Base-by-base conservation (phyloP, 352 stramenopile species). In the Globisporangium abappressorium region DNA sequence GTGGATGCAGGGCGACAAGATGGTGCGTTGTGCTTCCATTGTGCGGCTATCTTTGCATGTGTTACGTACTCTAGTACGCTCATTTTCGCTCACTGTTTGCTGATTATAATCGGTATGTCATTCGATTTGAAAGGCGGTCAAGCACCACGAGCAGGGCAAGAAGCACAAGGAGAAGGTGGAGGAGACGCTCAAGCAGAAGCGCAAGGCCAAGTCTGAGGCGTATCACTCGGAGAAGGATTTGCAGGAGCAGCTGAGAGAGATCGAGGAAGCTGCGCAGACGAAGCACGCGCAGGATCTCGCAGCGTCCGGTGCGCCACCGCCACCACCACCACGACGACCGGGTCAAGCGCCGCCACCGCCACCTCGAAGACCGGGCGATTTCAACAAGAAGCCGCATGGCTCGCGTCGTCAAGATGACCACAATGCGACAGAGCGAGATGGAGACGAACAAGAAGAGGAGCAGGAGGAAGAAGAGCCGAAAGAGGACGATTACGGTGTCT, bases 1-100 rank as follows among this genome's bases (percentile, higher is more conserved):
- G 58, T 96, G 89, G 89, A 91, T 91, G 75, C 87, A 91, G 49
- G 77, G 78, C 30, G 89, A 96, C 67, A 93, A 88, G 71, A 61
- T 80, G 61, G 84, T 93, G 51, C 57, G 83, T 68, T 9, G 36
- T 54, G 15, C 20, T 63, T 34, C 2, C 1, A 28, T 2, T 8
- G 34, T 20, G 14, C 1, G 38, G 0, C 14, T 57, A 54, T 38
- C 60, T 71, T 20, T 53, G 64, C 62, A 4, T 46, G 38, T 5
- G 3, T 46, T 46, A 11, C 14, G 38, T 14, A 5, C 6, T 43
- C 12, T 43, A 43, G 36, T 14, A 14, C 11, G 36, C 18, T 14
- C 18, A 43, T 43, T 46, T 18, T 22, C 7, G 18, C 46, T n/a
- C 22, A 24, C 47, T 34, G 36, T 57, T 36, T 11, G 4, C 18